phyloP scores from a whole-genome alignment of 352 stramenopile species.

The Phytophthora ramorum region DNA sequence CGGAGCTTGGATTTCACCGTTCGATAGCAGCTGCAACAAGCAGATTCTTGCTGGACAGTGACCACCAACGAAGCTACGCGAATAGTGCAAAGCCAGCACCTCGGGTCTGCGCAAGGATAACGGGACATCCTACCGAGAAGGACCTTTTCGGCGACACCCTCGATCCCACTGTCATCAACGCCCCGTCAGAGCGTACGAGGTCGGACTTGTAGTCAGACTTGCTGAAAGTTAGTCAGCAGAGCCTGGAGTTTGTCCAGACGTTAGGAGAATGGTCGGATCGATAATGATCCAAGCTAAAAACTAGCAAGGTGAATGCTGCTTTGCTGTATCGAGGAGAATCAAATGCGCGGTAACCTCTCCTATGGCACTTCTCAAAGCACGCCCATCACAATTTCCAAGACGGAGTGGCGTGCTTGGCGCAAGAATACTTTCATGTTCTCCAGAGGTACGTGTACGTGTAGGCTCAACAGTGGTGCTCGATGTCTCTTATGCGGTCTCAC shows the following conservation, averaged over 20 bases:
- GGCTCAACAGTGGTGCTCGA: too few species aligned
- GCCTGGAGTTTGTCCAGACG: too few species aligned
- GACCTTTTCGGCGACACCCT: neutral
- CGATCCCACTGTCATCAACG: conserved; percentile 13
- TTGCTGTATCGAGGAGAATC: too few species aligned
- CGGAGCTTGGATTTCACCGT: neutral
- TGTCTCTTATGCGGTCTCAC: too few species aligned
- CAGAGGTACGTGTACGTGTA: neutral
- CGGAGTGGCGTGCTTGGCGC: neutral
- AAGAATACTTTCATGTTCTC: neutral
- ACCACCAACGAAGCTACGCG: neutral
- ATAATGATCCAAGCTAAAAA: too few species aligned
- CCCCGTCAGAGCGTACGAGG: neutral
- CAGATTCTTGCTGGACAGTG: neutral
- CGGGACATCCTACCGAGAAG: neutral
- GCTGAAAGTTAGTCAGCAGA: neutral
- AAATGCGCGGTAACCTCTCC: too few species aligned
- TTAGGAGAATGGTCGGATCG: too few species aligned
- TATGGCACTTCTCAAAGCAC: too few species aligned
- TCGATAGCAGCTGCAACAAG: neutral
- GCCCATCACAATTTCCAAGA: too few species aligned
- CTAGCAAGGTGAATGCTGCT: too few species aligned
- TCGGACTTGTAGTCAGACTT: conserved; percentile 1
- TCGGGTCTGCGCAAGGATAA: neutral
- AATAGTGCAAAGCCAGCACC: neutral